Percentiles rank a stretch among this genome's conserved stretches.
Evolutionary conservation across 139 green algal species (phyloP).

Genomic region (Volvox africanus): DNA sequence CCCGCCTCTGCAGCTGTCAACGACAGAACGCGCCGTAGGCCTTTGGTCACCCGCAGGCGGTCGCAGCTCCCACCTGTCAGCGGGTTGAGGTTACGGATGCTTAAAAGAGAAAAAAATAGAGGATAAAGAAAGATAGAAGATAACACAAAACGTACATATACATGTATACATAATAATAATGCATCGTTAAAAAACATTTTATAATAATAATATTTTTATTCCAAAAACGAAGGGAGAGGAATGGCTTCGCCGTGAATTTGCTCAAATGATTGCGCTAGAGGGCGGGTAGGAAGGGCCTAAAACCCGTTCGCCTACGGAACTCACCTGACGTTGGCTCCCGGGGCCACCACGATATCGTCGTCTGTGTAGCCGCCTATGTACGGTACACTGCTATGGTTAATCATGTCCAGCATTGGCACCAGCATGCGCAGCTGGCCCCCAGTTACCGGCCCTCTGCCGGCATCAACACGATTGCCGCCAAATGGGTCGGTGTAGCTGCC

Average conservation of each 20-base stretch:
- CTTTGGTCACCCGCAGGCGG: neutral
- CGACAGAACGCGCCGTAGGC: neutral
- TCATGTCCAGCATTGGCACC: slow-evolving; percentile 35
- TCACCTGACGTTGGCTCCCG: slow-evolving; percentile 17
- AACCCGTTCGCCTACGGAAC: neutral
- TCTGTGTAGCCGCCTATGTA: neutral
- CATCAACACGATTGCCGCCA: neutral
- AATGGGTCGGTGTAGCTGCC: no score
- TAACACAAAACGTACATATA: neutral
- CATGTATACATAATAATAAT: neutral
- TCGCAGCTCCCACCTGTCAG: slow-evolving; percentile 1
- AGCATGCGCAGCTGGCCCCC: slow-evolving; percentile 25
- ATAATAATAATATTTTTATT: neutral
- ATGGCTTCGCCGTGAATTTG: no score
- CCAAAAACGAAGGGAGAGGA: no score
- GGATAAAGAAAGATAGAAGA: neutral
- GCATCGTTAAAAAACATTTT: neutral
- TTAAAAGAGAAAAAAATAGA: neutral
- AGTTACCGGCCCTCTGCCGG: neutral
- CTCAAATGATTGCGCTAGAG: no score
- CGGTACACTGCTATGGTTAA: slow-evolving; percentile 2
- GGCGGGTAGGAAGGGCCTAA: no score
- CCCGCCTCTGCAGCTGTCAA: neutral
- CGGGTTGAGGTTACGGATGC: neutral
- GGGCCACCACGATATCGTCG: neutral